These are phyloP conservation scores for Orbilia oligospora DNA, from an alignment of 2,329 filamentous ascomycete genomes.

Conservation along the genomic window DNA sequence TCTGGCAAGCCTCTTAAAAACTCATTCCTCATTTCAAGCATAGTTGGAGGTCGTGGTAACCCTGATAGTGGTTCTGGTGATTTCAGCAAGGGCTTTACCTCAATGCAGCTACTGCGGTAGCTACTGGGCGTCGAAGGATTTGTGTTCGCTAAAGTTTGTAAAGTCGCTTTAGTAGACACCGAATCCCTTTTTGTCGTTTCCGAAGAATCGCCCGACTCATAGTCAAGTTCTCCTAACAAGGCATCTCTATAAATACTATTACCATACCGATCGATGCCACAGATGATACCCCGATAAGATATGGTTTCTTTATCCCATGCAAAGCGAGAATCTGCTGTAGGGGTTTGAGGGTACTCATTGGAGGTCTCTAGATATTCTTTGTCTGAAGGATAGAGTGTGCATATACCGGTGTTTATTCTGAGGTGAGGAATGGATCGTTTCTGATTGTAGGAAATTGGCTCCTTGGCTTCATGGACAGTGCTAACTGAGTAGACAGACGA, in stretches of 20 bases:
- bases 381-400: background rate
- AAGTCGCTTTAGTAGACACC: background rate
- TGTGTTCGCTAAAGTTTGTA: background rate
- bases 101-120: too few species aligned
- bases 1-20: background rate
- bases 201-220: background rate
- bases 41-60: background rate
- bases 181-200: background rate
- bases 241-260: constrained; percentile 25
- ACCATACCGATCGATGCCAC: constrained; percentile 4
- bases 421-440: background rate
- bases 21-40: constrained; percentile 8
- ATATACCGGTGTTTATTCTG: constrained; percentile 13
- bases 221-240: background rate
- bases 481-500: constrained; percentile 30
- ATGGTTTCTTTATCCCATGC: constrained; percentile 7
- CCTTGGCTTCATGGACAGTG: background rate
- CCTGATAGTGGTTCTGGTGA: background rate
- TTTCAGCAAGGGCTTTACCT: background rate
- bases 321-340: background rate
- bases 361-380: background rate
- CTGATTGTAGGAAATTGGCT: background rate
- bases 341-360: background rate
- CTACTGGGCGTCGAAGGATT: constrained; percentile 9
- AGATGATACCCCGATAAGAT: constrained; percentile 1